These are phyloP conservation scores for Micractinium conductrix DNA, from an alignment of 139 green algal genomes.

Conservation along the genomic window DNA sequence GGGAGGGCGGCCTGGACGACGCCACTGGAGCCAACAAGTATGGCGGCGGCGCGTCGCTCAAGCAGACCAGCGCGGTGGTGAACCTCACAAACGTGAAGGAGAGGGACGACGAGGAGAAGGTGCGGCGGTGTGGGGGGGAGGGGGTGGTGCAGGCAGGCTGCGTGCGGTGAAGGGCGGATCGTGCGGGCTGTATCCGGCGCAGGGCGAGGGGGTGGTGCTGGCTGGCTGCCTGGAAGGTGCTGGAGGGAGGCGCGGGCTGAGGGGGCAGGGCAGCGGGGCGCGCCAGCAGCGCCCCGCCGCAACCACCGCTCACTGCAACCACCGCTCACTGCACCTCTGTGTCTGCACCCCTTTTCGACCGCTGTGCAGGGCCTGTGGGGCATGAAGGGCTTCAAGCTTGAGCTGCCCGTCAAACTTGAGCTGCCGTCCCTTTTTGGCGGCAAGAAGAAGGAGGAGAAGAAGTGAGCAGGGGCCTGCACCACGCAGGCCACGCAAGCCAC, in stretches of 20 bases:
- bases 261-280: not conserved
- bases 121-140: not conserved
- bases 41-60: constrained; percentile 56
- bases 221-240: no score
- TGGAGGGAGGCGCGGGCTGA: no score
- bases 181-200: no score
- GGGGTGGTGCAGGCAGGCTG: not conserved
- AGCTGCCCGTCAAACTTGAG: constrained; percentile 58
- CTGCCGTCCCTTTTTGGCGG: constrained; percentile 35
- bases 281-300: not conserved
- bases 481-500: no score
- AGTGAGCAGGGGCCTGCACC: no score
- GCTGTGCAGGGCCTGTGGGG: constrained; percentile 46
- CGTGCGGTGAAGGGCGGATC: not conserved
- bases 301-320: not conserved
- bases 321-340: not conserved
- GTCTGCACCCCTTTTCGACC: not conserved
- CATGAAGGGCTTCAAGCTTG: constrained; percentile 46
- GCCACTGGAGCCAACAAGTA: constrained; percentile 71
- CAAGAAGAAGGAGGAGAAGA: constrained; percentile 38
- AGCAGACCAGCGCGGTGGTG: constrained; percentile 58
- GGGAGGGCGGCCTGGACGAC: constrained; percentile 84
- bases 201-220: no score
- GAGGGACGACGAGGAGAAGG: constrained; percentile 46
- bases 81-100: constrained; percentile 48